Evolutionary conservation across 352 stramenopile species (phyloP).

Genomic region (Pilasporangium apinafurcum): DNA sequence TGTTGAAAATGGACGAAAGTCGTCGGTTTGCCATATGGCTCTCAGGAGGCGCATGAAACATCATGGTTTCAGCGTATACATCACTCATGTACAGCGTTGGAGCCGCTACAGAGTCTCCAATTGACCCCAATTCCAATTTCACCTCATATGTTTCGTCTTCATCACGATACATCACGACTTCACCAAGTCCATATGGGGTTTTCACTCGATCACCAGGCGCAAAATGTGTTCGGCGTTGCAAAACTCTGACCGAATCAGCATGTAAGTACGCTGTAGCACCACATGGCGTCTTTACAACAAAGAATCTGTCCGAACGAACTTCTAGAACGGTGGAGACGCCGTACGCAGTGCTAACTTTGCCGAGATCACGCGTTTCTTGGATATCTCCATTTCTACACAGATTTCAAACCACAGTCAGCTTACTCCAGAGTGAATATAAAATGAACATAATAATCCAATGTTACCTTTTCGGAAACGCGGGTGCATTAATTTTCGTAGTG

Average conservation of each 20-base stretch:
- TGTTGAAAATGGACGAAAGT: slow-evolving; percentile 67
- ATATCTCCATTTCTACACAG: neutral
- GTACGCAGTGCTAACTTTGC: slow-evolving; percentile 43
- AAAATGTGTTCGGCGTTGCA: slow-evolving; percentile 48
- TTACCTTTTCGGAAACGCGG: slow-evolving; percentile 25
- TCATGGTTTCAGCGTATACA: slow-evolving; percentile 29
- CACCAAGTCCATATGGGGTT: slow-evolving; percentile 41
- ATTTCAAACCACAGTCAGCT: neutral
- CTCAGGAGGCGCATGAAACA: slow-evolving; percentile 17
- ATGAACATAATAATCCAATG: neutral
- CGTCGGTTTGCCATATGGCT: slow-evolving; percentile 25
- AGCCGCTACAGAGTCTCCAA: slow-evolving; percentile 9
- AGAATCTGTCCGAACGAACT: slow-evolving; percentile 46
- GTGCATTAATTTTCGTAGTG: slow-evolving; percentile 14
- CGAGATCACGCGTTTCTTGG: slow-evolving; percentile 5
- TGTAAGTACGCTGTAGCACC: slow-evolving; percentile 46
- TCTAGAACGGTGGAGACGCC: slow-evolving; percentile 39
- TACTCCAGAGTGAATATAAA: slow-evolving; percentile 2
- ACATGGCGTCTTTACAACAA: slow-evolving; percentile 42
- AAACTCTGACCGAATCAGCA: slow-evolving; percentile 33
- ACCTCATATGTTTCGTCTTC: slow-evolving; percentile 54
- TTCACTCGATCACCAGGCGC: slow-evolving; percentile 38
- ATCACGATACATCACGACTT: slow-evolving; percentile 41
- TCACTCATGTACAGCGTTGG: slow-evolving; percentile 45
- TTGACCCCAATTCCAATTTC: slow-evolving; percentile 25